Percentiles rank a stretch among this genome's conserved stretches.
These are phyloP conservation scores for Rutstroemia sp. DNA, from an alignment of 2,329 filamentous ascomycete genomes.

Conservation along the genomic window DNA sequence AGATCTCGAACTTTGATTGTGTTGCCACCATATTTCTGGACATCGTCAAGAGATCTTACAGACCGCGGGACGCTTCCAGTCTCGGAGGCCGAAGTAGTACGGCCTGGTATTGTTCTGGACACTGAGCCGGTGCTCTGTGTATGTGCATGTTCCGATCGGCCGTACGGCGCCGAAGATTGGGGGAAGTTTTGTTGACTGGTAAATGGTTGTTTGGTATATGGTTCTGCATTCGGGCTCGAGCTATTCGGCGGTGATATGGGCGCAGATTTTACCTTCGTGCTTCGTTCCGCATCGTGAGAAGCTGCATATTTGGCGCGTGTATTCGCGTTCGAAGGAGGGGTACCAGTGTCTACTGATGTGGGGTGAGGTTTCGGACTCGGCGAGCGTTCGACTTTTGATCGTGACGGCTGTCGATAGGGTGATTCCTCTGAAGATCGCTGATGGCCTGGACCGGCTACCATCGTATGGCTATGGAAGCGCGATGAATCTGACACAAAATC, in stretches of 20 bases:
- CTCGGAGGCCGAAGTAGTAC: neutral
- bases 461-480: conserved; percentile 52
- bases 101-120: neutral
- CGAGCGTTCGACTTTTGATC: conserved; percentile 22
- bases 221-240: conserved; percentile 20
- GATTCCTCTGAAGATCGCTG: conserved; percentile 39
- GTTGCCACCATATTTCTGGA: conserved; percentile 30
- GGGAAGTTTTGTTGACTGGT: conserved; percentile 26
- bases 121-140: neutral
- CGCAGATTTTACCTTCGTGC: conserved; percentile 13
- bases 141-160: conserved; percentile 4
- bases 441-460: conserved; percentile 47
- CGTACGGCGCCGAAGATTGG: conserved; percentile 12
- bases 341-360: conserved; percentile 12
- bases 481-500: conserved; percentile 69
- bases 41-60: conserved; percentile 30
- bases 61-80: conserved; percentile 18
- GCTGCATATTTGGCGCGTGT: conserved; percentile 12
- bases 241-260: conserved; percentile 26
- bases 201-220: conserved; percentile 19
- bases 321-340: conserved; percentile 21
- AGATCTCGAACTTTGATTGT: conserved; percentile 80
- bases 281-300: conserved; percentile 8
- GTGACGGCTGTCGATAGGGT: conserved; percentile 23
- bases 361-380: conserved; percentile 24